Evolutionary conservation across 495 filamentous ascomycete species (phyloP).

Genomic region (Penicillium salamii): DNA sequence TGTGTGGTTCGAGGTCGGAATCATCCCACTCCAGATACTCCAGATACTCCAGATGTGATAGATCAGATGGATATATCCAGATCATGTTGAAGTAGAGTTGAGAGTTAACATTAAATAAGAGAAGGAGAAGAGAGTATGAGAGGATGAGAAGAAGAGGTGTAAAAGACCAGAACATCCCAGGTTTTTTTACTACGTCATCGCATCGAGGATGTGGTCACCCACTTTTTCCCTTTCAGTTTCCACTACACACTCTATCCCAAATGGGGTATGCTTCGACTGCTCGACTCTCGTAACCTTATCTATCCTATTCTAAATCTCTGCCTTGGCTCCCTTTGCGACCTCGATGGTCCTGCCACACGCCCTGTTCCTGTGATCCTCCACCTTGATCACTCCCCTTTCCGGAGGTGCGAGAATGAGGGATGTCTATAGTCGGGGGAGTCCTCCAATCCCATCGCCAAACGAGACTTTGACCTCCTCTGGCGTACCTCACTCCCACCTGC

Average conservation of each 20-base stretch:
- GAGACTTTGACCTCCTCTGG: conserved; percentile 35
- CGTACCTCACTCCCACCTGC: conserved; percentile 27
- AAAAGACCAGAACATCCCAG: too few species aligned
- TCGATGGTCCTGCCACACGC: conserved; percentile 37
- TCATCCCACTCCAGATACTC: too few species aligned
- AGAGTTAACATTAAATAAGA: too few species aligned
- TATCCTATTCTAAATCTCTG: conserved; percentile 10
- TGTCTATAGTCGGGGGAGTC: conserved; percentile 38
- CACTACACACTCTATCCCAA: conserved; percentile 19
- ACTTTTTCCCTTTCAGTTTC: conserved; percentile 15
- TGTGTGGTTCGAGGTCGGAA: neutral
- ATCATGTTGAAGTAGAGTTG: too few species aligned
- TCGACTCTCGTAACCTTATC: conserved; percentile 1
- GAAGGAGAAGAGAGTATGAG: too few species aligned
- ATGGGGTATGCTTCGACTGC: conserved; percentile 20
- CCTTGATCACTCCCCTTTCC: conserved; percentile 22
- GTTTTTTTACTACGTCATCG: neutral
- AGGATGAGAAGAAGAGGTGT: too few species aligned
- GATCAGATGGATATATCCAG: too few species aligned
- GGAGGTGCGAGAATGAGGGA: conserved; percentile 41
- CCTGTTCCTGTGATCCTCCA: conserved; percentile 28
- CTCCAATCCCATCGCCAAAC: conserved; percentile 44
- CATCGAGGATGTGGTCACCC: conserved; percentile 9
- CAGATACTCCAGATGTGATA: too few species aligned
- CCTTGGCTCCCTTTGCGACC: conserved; percentile 8